Evolutionary conservation across 495 filamentous ascomycete genomes (phyloP), one percentile per base, ranked within the genome.

Genomic region (Penicillium cinerascens): DNA sequence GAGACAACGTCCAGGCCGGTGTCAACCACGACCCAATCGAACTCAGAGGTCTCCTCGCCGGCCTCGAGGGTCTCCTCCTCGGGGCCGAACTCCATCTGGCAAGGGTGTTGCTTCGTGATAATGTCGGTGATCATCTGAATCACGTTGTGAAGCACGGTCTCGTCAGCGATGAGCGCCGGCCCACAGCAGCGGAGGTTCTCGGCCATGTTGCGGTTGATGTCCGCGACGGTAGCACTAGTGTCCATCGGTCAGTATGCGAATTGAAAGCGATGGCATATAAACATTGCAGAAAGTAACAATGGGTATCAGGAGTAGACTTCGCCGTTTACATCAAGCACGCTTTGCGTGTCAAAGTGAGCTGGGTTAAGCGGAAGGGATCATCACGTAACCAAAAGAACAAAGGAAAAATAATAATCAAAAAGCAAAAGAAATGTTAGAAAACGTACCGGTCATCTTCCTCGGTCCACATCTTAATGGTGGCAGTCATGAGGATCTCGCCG

Each of bases 271-370:
- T 48, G 13, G 36, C 42, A 36, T 36, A 23, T 35, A 51, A 44
- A 49, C 44, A 47, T n/a, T 47, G 55, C 47, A 47, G 55, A 47
- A 54, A 37, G 18, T 38, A 29, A 20, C 8, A 20, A 8, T 43
- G 35, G 29, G 40, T 60, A 50, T 74, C 66, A 72, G 61, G 53
- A 61, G 67, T 63, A 86, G 80, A 77, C 29, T 82, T 89, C 88
- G 90, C 75, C 54, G 75, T 95, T 93, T 83, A 80, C 91, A 91
- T 86, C 92, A 96, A 81, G 74, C 82, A 81, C 87, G 83, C 74
- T 78, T 71, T 62, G 76, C 76, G 88, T 83, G 82, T 97, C 86
- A 87, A 87, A 96, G 92, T 96, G 92, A 97, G 91, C 91, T 97
- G 91, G 91, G 92, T 92, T 87, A 90, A 93, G 89, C 89, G 89